Evolutionary conservation across 2,329 filamentous ascomycete species (phyloP).

Genomic region (Alternaria metachromatica): DNA sequence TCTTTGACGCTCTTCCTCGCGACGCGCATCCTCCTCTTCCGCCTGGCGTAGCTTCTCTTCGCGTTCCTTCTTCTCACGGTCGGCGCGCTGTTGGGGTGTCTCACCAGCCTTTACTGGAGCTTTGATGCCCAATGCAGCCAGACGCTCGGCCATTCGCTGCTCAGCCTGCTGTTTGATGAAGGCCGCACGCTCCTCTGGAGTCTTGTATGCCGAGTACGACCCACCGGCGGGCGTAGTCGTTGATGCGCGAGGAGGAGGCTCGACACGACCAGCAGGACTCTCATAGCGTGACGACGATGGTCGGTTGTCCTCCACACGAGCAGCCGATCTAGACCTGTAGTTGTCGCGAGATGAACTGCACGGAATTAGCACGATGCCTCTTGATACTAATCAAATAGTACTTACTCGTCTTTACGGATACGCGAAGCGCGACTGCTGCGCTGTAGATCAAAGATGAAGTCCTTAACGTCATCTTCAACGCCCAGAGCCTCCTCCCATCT

Average conservation of each 20-base stretch:
- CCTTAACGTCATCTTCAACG: conserved; percentile 94
- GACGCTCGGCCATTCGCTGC: conserved; percentile 92
- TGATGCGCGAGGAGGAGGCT: conserved; percentile 62
- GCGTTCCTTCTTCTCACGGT: conserved; percentile 85
- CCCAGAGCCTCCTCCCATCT: conserved; percentile 96
- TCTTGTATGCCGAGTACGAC: conserved; percentile 84
- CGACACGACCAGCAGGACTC: conserved; percentile 55
- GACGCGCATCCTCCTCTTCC: conserved; percentile 89
- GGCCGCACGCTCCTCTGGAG: conserved; percentile 89
- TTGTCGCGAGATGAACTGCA: conserved; percentile 39
- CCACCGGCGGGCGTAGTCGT: conserved; percentile 63
- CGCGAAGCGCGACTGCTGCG: conserved; percentile 80
- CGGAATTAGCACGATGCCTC: conserved; percentile 15
- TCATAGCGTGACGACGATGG: conserved; percentile 55
- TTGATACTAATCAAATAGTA: conserved; percentile 1
- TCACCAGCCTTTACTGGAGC: conserved; percentile 80
- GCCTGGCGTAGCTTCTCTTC: conserved; percentile 87
- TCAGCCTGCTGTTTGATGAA: conserved; percentile 98
- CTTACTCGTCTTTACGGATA: conserved; percentile 68
- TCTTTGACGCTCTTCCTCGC: conserved; percentile 85
- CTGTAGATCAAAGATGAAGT: conserved; percentile 97
- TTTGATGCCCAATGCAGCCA: conserved; percentile 92
- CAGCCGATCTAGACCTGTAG: conserved; percentile 45
- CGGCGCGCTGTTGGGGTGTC: conserved; percentile 79
- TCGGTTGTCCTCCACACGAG: conserved; percentile 46